Conservation (phyloP, 768 basidiomycete species). For the Xerocomellus intermedius region DNA sequence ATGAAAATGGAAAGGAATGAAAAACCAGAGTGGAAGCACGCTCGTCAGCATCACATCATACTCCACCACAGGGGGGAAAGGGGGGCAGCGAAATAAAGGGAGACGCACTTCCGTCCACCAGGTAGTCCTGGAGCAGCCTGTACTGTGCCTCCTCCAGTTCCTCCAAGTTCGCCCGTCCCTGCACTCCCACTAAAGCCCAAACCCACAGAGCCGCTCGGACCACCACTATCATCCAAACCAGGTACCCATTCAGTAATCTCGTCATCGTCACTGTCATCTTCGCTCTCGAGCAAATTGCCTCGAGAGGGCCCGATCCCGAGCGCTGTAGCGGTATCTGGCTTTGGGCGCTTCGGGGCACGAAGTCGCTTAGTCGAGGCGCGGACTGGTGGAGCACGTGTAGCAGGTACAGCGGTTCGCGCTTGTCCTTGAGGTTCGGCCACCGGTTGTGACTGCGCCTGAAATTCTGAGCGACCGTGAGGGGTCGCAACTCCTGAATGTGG, state of each 20-base stretch:
- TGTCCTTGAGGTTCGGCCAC: background rate
- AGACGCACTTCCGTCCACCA: constrained; percentile 29
- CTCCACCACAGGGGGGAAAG: too few species aligned
- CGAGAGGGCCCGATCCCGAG: background rate
- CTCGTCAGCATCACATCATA: constrained; percentile 13
- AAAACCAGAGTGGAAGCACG: background rate
- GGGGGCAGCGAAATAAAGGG: background rate
- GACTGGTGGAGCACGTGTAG: background rate
- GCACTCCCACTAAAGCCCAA: background rate
- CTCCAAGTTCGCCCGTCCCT: background rate
- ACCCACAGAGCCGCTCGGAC: background rate
- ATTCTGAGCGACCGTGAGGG: background rate
- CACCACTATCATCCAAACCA: constrained; percentile 7
- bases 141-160: constrained; percentile 6
- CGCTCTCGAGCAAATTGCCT: constrained; percentile 19
- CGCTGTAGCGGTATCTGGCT: constrained; percentile 3
- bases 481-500: background rate
- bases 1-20: background rate
- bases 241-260: constrained; percentile 24
- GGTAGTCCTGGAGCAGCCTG: constrained; percentile 11
- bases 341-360: constrained; percentile 24
- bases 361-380: constrained; percentile 20
- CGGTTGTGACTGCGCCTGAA: background rate
- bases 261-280: constrained; percentile 33
- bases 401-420: background rate